Evolutionary conservation across 106 monocot species (phyloP).

Genomic region (Dendrobium officinale): DNA sequence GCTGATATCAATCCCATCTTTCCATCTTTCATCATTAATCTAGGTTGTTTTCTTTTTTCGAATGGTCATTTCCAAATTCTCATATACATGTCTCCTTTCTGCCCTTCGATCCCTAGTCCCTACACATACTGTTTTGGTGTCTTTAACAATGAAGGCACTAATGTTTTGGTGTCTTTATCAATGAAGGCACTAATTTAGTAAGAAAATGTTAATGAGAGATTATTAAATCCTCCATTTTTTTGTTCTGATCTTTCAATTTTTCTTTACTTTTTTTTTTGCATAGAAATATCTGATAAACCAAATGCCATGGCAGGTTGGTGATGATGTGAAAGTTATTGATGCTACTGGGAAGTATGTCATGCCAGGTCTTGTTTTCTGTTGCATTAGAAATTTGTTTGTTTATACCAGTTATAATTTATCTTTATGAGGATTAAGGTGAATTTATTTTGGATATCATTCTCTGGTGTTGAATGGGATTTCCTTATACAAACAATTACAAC

Average conservation of each 20-base stretch:
- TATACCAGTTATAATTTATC: background rate
- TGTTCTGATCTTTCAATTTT: background rate
- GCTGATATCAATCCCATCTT: background rate
- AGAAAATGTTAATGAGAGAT: background rate
- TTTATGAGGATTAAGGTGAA: background rate
- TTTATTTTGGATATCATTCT: background rate
- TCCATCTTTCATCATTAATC: background rate
- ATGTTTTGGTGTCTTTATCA: no score
- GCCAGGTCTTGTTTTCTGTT: conserved; percentile 60
- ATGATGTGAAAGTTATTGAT: conserved; percentile 86
- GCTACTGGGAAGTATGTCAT: conserved; percentile 95
- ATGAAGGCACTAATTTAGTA: background rate
- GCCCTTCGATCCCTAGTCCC: background rate
- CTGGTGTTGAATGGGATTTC: background rate
- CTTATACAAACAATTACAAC: background rate
- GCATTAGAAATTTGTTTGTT: background rate
- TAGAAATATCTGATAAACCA: background rate
- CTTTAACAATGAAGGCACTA: background rate
- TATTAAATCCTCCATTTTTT: background rate
- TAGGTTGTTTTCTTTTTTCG: background rate
- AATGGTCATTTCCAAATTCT: background rate
- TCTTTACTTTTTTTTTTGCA: conserved; percentile 5
- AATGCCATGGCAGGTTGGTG: conserved; percentile 42
- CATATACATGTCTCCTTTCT: background rate
- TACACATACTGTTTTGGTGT: background rate